These are phyloP conservation scores for Exophiala phaeomuriformis DNA, from an alignment of 2,329 filamentous ascomycete species.

Conservation along the genomic window DNA sequence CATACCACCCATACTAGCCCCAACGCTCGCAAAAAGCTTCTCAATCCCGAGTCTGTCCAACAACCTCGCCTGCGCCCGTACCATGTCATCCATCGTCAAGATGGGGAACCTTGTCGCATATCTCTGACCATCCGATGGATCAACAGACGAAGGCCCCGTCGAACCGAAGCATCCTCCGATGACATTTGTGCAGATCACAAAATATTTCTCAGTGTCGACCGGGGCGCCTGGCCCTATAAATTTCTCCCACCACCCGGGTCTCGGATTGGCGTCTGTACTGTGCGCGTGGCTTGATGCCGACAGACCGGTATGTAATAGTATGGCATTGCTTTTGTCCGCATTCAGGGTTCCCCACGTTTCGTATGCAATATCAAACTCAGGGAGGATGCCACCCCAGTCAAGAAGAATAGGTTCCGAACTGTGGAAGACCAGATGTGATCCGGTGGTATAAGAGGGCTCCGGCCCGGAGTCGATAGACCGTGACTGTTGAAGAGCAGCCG, in stretches of 20 bases:
- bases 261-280: constrained; percentile 76
- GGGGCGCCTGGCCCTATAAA: constrained; percentile 86
- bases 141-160: constrained; percentile 79
- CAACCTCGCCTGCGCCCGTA: constrained; percentile 84
- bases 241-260: constrained; percentile 97
- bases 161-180: constrained; percentile 93
- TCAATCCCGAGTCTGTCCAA: constrained; percentile 70
- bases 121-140: constrained; percentile 76
- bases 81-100: constrained; percentile 95
- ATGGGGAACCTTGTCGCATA: constrained; percentile 96
- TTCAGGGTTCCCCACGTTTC: constrained; percentile 87
- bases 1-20: constrained; percentile 98
- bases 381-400: constrained; percentile 91
- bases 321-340: constrained; percentile 72
- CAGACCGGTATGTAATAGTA: constrained; percentile 85
- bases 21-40: constrained; percentile 83
- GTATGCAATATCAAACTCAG: constrained; percentile 83
- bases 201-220: constrained; percentile 85
- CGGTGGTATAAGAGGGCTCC: constrained; percentile 89
- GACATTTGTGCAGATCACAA: constrained; percentile 93
- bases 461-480: constrained; percentile 67
- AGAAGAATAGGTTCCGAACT: constrained; percentile 68
- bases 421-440: constrained; percentile 70
- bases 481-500: constrained; percentile 54
- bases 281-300: constrained; percentile 97